phyloP scores from a whole-genome alignment of 805 yeast genomes.

The Yarrowia bubula region DNA sequence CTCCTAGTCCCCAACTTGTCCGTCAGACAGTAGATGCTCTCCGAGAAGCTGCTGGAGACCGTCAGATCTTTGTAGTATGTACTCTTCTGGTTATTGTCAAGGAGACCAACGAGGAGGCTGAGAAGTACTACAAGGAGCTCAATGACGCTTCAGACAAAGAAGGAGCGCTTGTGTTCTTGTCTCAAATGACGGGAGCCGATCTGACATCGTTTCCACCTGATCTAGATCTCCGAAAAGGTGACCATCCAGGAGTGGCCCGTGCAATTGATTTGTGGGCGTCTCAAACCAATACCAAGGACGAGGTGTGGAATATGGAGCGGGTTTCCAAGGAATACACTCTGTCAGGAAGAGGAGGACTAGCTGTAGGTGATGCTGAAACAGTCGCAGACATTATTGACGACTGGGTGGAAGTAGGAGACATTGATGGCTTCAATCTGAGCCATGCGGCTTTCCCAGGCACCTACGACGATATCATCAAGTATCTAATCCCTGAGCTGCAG shows the following conservation, averaged over 20 bases:
- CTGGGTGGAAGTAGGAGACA: conserved; percentile 43
- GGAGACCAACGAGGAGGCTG: conserved; percentile 1
- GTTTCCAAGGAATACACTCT: neutral
- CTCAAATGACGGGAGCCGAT: conserved; percentile 5
- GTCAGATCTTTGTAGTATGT: conserved; percentile 5
- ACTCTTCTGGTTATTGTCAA: conserved; percentile 5
- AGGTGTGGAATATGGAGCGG: neutral
- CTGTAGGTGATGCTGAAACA: conserved; percentile 30
- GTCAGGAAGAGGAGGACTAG: conserved; percentile 15
- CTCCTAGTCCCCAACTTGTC: conserved; percentile 39
- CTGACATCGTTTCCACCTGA: neutral
- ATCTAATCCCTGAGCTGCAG: conserved; percentile 42
- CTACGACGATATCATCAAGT: conserved; percentile 43
- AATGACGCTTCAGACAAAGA: neutral
- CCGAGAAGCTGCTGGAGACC: conserved; percentile 39
- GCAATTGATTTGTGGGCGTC: conserved; percentile 7
- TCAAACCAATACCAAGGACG: conserved; percentile 33
- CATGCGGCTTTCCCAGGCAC: conserved; percentile 42
- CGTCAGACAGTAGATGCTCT: conserved; percentile 39
- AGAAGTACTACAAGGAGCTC: conserved; percentile 8
- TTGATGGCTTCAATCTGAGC: conserved; percentile 47
- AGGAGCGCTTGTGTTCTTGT: neutral
- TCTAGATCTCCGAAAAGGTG: neutral
- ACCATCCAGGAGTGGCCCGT: neutral
- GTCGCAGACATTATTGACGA: conserved; percentile 45